These are phyloP conservation scores for Colletotrichum theobromicola DNA, from an alignment of 2,329 filamentous ascomycete genomes.

Conservation along the genomic window DNA sequence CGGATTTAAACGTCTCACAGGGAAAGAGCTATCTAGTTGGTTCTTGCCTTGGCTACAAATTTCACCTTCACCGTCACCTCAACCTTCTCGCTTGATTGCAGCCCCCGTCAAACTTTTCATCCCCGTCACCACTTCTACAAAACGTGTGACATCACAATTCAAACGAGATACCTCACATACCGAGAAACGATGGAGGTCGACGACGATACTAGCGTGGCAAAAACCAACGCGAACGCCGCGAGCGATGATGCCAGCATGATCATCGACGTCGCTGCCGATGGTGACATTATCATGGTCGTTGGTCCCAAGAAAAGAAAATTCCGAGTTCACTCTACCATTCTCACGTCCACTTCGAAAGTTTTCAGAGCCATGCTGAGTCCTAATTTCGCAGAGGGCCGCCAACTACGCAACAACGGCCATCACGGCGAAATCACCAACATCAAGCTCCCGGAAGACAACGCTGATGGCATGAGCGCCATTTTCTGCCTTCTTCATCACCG, in stretches of 20 bases:
- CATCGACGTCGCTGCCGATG: background rate
- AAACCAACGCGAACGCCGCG: background rate
- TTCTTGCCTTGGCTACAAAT: background rate
- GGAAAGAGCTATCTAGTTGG: background rate
- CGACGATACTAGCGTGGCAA: background rate
- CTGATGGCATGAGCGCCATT: fast-evolving
- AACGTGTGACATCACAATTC: background rate
- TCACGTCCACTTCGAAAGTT: background rate
- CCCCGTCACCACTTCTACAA: background rate
- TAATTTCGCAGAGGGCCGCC: background rate
- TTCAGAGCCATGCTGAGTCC: background rate
- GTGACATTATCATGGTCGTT: background rate
- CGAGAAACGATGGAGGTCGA: background rate
- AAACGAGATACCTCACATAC: no score
- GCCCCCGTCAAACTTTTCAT: background rate
- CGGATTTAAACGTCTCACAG: background rate
- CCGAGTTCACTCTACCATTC: background rate
- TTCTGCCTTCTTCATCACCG: background rate
- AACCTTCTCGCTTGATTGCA: background rate
- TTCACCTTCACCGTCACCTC: background rate
- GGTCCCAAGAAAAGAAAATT: background rate
- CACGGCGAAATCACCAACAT: background rate
- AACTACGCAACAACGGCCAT: fast-evolving
- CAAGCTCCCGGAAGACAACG: background rate
- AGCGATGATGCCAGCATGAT: background rate